Evolutionary conservation across 2,329 filamentous ascomycete genomes (phyloP).

Genomic region (Fusarium sp.): DNA sequence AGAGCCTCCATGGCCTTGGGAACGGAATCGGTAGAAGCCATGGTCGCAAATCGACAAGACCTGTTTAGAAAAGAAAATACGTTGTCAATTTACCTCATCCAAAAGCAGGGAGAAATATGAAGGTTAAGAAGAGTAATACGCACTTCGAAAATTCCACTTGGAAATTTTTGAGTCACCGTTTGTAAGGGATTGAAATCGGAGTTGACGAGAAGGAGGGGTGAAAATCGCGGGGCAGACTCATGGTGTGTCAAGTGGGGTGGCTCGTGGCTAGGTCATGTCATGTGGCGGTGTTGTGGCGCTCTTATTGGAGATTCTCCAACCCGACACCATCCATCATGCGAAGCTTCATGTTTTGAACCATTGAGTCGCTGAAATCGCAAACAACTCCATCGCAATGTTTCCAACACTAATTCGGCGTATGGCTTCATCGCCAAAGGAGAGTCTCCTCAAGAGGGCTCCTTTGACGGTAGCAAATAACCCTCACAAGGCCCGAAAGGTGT

Average conservation of each 20-base stretch:
- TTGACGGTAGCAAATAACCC: conserved; percentile 62
- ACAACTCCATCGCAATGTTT: conserved; percentile 46
- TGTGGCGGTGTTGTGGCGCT: conserved; percentile 45
- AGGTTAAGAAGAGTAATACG: conserved; percentile 5
- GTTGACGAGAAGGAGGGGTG: conserved; percentile 48
- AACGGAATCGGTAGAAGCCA: conserved; percentile 56
- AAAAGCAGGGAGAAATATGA: neutral
- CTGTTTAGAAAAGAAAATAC: neutral
- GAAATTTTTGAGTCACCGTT: conserved; percentile 50
- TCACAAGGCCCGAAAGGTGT: conserved; percentile 75
- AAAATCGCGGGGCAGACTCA: conserved; percentile 51
- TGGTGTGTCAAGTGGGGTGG: conserved; percentile 31
- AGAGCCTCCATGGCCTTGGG: conserved; percentile 63
- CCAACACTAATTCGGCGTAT: conserved; percentile 50
- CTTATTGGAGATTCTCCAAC: conserved; percentile 23
- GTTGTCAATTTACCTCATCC: conserved; percentile 9
- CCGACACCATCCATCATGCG: conserved; percentile 12
- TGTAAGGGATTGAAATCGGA: conserved; percentile 33
- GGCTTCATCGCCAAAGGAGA: conserved; percentile 46
- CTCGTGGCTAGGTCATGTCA: conserved; percentile 19
- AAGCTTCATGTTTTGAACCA: conserved; percentile 12
- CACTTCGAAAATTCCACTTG: conserved; percentile 40
- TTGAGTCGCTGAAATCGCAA: conserved; percentile 14
- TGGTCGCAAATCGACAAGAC: conserved; percentile 50
- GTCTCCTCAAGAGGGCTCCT: conserved; percentile 43